Conservation (phyloP, 768 basidiomycete genomes). For the Podaxis rugospora region DNA sequence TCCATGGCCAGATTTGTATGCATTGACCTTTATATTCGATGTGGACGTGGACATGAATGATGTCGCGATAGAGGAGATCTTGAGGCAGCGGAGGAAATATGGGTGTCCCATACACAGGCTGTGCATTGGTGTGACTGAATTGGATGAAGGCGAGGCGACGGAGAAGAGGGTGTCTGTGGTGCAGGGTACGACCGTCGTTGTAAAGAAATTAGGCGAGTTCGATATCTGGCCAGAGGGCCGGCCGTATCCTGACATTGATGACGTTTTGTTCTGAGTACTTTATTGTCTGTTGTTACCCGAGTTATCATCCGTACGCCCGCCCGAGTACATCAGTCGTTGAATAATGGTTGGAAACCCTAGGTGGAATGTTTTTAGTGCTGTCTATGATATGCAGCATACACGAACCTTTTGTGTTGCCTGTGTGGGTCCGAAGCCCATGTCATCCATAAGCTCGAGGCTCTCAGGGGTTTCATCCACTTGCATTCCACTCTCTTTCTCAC, state of each 20-base stretch:
- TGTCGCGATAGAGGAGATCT: constrained; percentile 20
- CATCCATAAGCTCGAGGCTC: constrained; percentile 32
- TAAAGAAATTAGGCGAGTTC: constrained; percentile 20
- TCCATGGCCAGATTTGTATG: constrained; percentile 33
- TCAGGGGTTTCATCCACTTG: constrained; percentile 20
- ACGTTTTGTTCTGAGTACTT: constrained; percentile 21
- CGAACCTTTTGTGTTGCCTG: constrained; percentile 34
- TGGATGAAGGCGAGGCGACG: constrained; percentile 11
- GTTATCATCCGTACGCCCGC: background rate
- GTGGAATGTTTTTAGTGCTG: constrained; percentile 2
- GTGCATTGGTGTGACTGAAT: constrained; percentile 22
- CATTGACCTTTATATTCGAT: constrained; percentile 27
- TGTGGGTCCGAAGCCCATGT: constrained; percentile 34
- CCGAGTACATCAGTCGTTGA: constrained; percentile 36
- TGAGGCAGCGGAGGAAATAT: constrained; percentile 18
- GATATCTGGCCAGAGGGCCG: constrained; percentile 28
- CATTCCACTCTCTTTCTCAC: constrained; percentile 16
- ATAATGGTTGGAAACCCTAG: constrained; percentile 45
- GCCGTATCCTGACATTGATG: constrained; percentile 26
- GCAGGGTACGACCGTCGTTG: constrained; percentile 12
- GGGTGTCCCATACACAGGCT: constrained; percentile 27
- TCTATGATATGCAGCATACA: background rate
- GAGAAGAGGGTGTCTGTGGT: background rate
- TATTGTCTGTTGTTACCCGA: background rate
- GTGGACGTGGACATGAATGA: constrained; percentile 23